phyloP scores from a whole-genome alignment of 2,329 filamentous ascomycete species.

The Sphaerostilbella broomeana region DNA sequence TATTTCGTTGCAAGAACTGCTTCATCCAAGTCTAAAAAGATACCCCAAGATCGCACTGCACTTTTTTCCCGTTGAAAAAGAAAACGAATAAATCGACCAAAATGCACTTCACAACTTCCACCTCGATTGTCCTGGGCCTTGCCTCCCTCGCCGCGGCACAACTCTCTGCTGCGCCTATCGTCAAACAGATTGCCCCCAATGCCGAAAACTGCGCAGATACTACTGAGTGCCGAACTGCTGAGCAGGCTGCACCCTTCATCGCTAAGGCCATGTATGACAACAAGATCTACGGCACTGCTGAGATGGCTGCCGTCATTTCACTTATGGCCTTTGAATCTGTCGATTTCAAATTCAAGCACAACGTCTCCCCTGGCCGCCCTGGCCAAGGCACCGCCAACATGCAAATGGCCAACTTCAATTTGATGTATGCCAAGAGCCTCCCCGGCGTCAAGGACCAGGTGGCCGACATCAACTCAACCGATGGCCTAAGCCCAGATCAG shows the following conservation, averaged over 20 bases:
- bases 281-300: constrained; percentile 44
- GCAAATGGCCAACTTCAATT: constrained; percentile 41
- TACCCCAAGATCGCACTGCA: too few relatives aligned
- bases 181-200: constrained; percentile 50
- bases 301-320: constrained; percentile 63
- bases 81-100: constrained; percentile 3
- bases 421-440: constrained; percentile 41
- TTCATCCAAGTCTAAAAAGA: too few relatives aligned
- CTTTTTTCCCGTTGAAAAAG: not conserved
- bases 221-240: constrained; percentile 60
- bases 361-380: constrained; percentile 47
- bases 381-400: constrained; percentile 65
- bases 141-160: constrained; percentile 16
- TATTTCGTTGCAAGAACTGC: too few relatives aligned
- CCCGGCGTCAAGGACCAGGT: constrained; percentile 30
- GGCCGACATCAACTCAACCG: constrained; percentile 21
- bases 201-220: constrained; percentile 47
- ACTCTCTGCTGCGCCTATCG: constrained; percentile 29
- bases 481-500: constrained; percentile 25
- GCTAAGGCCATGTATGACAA: constrained; percentile 51
- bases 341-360: constrained; percentile 65
- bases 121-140: constrained; percentile 12
- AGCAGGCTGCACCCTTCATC: constrained; percentile 52
- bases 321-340: constrained; percentile 66
- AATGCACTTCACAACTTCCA: constrained; percentile 24